Evolutionary conservation across 2,329 filamentous ascomycete species (phyloP), one percentile per base, ranked within the genome.

Genomic region (Arthroderma sp.): DNA sequence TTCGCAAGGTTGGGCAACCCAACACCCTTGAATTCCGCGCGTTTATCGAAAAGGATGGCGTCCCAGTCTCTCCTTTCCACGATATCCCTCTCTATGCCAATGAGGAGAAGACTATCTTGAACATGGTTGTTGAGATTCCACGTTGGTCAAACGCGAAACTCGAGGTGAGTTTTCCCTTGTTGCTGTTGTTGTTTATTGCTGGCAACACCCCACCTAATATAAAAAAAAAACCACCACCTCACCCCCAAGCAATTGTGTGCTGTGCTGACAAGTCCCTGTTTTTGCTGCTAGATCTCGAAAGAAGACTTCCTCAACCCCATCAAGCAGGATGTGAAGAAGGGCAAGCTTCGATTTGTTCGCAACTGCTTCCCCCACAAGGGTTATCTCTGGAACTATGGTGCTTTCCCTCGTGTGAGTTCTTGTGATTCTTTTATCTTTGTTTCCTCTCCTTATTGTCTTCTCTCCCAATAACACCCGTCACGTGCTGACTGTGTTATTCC

Each of bases 301-400:
- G 88, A 96, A 64, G 91, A 98, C 71, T 77, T 84, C 62, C 82
- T 96, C 66, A 96, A 95, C 77, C 89, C 89, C 65, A 94, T 95
- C 76, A 95, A 95, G 82, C 91, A 98, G 76, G 91, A 98, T 68
- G 79, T 80, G 69, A 96, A 98, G 84, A 96, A 98, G 79, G 91
- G 89, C 78, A 96, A 95, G 80, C 87, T 96, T 61, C 85, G 91
- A 63, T 98, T 83, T 67, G 91, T 98, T 66, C 87, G 91, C 73
- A 98, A 98, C 83, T 98, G 91, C 82, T 98, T 98, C 80, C 91
- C 91, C 60, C 91, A 98, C 83, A 96, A 98, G 80, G 91, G 91
- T 56, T 98, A 98, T 72, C 85, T 98, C 60, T 98, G 91, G 91
- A 98, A 98, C 80, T 98, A 98, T 73, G 91, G 91, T 73, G 88